phyloP scores from a whole-genome alignment of 495 filamentous ascomycete species.

The Penicillium lagena region DNA sequence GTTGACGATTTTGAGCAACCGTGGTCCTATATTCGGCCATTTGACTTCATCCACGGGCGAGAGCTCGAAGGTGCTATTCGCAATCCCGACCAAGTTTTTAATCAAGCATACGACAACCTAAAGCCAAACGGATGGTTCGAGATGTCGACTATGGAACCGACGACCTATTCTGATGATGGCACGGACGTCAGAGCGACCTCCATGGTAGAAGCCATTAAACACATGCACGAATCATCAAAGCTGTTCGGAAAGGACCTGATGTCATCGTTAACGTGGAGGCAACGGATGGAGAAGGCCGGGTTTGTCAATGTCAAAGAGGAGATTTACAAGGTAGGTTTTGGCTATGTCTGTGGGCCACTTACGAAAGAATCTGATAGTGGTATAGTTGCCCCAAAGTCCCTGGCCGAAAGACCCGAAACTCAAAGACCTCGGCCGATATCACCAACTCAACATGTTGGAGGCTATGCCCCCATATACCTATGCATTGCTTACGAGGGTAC shows the following conservation, averaged over 20 bases:
- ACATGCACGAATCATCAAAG: slow-evolving; percentile 20
- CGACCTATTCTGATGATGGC: slow-evolving; percentile 47
- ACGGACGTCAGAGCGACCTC: slow-evolving; percentile 32
- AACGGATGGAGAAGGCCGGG: slow-evolving; percentile 43
- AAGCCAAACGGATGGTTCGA: slow-evolving; percentile 57
- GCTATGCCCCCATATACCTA: slow-evolving; percentile 45
- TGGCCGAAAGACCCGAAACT: slow-evolving; percentile 49
- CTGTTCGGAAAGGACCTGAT: slow-evolving; percentile 34
- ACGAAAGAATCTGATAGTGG: slow-evolving; percentile 1
- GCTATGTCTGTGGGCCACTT: too few relatives aligned
- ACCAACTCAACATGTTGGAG: slow-evolving; percentile 40
- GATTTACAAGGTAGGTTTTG: slow-evolving; percentile 29
- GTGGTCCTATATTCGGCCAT: slow-evolving; percentile 45
- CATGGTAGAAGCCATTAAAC: slow-evolving; percentile 26
- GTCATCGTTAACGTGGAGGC: slow-evolving; percentile 32
- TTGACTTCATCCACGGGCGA: slow-evolving; percentile 60
- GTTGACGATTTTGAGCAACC: slow-evolving; percentile 55
- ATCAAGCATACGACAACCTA: slow-evolving; percentile 40
- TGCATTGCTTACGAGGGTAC: slow-evolving; percentile 48
- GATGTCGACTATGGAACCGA: slow-evolving; percentile 48
- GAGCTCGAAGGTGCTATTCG: slow-evolving; percentile 50
- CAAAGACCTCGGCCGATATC: slow-evolving; percentile 43
- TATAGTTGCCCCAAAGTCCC: slow-evolving; percentile 37
- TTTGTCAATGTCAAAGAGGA: slow-evolving; percentile 48
- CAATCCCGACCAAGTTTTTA: slow-evolving; percentile 51